Evolutionary conservation across 2,329 filamentous ascomycete genomes (phyloP), one percentile per base, ranked within the genome.

Genomic region (Bimuria novae-zelandiae): DNA sequence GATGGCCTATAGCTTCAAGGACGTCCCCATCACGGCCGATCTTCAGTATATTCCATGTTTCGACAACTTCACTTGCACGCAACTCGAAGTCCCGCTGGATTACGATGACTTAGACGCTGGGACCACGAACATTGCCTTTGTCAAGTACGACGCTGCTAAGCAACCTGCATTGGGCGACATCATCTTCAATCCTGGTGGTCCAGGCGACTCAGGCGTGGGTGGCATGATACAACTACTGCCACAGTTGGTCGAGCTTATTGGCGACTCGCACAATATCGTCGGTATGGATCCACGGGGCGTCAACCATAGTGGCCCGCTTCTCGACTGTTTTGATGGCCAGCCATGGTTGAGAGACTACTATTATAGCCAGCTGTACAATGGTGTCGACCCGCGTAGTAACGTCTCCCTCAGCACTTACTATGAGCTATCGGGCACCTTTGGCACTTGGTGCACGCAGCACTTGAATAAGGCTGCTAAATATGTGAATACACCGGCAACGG

Each of bases 11-110:
- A 39, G 40, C 10, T 54, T 40, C 33, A 54, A 47, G 16, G 46
- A 55, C 25, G 29, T 55, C n/a, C 48, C 52, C 4, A 4, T 44
- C 19, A 45, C 48, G 4, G 12, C n/a, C 14, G 36, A 48, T 2
- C 30, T 60, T 7, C 25, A 39, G 14, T 61, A 49, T 29, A 49
- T 47, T 19, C 52, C 57, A 8, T 82, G 80, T 63, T 80, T 76
- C 51, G 71, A 72, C 51, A 74, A 69, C 4, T 77, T 77, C 49
- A 71, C 79, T 57, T 82, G 80, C 55, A 78, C 80, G n/a, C 71
- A 76, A 5, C 65, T 83, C 3, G 67, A 76, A 40, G 72, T 82
- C 0, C 81, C 80, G 0, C 74, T 82, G 63, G 77, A 75, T 51
- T 66, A 59, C 48, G 40, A 49, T 1, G 33, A 57, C n/a, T 8